Evolutionary conservation across 345 rosid species (phyloP).

Genomic region (Ceriops decandra): DNA sequence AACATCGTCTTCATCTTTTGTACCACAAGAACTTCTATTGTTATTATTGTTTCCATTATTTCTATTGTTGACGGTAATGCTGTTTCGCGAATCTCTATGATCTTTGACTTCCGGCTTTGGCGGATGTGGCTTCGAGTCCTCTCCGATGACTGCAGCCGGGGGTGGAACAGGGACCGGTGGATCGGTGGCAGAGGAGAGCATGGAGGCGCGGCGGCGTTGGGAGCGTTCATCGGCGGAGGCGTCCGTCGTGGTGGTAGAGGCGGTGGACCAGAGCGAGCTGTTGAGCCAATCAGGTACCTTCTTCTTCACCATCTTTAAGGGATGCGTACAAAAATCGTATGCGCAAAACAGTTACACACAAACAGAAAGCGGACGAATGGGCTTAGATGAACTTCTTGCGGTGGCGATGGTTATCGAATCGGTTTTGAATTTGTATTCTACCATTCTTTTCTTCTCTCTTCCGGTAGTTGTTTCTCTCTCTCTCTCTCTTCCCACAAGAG

Average conservation of each 20-base stretch:
- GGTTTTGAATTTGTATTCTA: too few species aligned
- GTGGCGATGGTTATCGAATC: too few species aligned
- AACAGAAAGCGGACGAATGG: neutral
- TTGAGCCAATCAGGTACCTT: constrained; percentile 96
- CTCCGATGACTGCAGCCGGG: constrained; percentile 34
- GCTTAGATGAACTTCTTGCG: too few species aligned
- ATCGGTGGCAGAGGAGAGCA: constrained; percentile 21
- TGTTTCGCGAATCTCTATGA: constrained; percentile 16
- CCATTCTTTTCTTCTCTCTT: too few species aligned
- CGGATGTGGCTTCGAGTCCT: constrained; percentile 31
- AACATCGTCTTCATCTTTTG: constrained; percentile 7
- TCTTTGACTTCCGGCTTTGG: constrained; percentile 43
- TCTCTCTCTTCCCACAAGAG: too few species aligned
- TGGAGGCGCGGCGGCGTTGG: constrained; percentile 3
- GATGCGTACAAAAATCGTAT: neutral
- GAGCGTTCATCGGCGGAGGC: constrained; percentile 27
- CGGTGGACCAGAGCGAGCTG: constrained; percentile 81
- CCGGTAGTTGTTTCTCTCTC: too few species aligned
- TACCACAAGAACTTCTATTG: neutral
- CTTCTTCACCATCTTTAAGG: constrained; percentile 61
- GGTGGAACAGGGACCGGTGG: constrained; percentile 39
- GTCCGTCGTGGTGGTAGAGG: constrained; percentile 28
- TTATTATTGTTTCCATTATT: neutral
- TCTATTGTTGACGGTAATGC: constrained; percentile 8
- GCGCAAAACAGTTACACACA: too few species aligned